phyloP scores from a whole-genome alignment of 805 yeast genomes.

The Spathaspora passalidarum region DNA sequence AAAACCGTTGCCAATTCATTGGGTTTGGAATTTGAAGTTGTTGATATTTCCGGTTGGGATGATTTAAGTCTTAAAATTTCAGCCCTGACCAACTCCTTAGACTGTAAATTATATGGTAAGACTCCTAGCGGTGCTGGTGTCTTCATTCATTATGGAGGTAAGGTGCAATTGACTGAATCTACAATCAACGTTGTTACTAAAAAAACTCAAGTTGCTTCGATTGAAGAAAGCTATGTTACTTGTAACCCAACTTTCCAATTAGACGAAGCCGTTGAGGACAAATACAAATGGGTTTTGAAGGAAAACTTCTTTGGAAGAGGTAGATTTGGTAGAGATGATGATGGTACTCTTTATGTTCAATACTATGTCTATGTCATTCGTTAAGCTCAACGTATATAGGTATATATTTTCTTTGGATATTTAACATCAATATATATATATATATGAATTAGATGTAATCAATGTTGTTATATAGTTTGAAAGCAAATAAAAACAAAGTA shows the following conservation, averaged over 20 bases:
- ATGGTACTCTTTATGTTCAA: conserved; percentile 50
- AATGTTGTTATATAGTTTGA: background rate
- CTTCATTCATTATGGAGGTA: conserved; percentile 47
- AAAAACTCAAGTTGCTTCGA: conserved; percentile 26
- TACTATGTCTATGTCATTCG: conserved; percentile 44
- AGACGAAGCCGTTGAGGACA: conserved; percentile 40
- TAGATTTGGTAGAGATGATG: conserved; percentile 48
- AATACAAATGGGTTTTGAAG: conserved; percentile 48
- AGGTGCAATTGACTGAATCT: conserved; percentile 36
- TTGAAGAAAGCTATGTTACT: conserved; percentile 49
- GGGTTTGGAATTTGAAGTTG: conserved; percentile 29
- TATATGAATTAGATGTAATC: background rate
- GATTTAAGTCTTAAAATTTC: conserved; percentile 38
- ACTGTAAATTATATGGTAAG: conserved; percentile 49
- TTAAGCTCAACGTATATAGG: conserved; percentile 8
- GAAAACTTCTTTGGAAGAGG: conserved; percentile 58
- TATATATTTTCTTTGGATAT: background rate
- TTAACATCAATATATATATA: background rate
- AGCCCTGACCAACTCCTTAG: conserved; percentile 31
- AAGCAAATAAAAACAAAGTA: background rate
- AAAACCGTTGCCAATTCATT: conserved; percentile 27
- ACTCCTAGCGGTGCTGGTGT: conserved; percentile 43
- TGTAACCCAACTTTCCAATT: conserved; percentile 45
- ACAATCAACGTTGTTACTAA: conserved; percentile 34
- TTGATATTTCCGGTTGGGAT: conserved; percentile 42